A percentile compares a stretch with the other conserved stretches of the same genome.
Conservation (phyloP, 1,284 basidiomycete genomes). For the Rhodotorula sp. region DNA sequence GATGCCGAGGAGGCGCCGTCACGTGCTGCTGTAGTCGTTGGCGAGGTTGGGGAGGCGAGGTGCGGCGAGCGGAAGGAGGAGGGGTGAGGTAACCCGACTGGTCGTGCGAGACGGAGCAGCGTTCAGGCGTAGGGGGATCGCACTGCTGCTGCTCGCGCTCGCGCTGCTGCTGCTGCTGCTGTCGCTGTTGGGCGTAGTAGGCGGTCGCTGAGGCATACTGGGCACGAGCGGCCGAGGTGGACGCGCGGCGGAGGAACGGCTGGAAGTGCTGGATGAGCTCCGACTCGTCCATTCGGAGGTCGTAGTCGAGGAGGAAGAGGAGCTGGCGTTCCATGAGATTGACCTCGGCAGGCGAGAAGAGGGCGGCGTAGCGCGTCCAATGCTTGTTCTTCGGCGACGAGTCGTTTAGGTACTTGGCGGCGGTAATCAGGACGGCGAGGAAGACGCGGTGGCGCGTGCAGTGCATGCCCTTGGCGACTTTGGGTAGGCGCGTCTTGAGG, state of each 20-base stretch:
- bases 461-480: slow-evolving; percentile 84
- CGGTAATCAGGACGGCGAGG: slow-evolving; percentile 89
- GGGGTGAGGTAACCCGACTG: slow-evolving; percentile 23
- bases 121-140: slow-evolving; percentile 5
- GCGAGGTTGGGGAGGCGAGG: neutral
- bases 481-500: slow-evolving; percentile 73
- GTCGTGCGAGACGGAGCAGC: neutral
- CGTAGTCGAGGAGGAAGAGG: slow-evolving; percentile 79
- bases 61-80: slow-evolving; percentile 24
- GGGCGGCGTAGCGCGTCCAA: slow-evolving; percentile 75
- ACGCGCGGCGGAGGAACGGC: slow-evolving; percentile 31
- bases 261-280: slow-evolving; percentile 59
- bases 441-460: slow-evolving; percentile 94
- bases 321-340: slow-evolving; percentile 97
- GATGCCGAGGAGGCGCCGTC: neutral
- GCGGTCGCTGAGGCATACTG: neutral
- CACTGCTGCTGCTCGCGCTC: neutral
- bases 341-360: slow-evolving; percentile 65
- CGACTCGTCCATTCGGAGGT: slow-evolving; percentile 76
- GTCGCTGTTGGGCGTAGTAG: slow-evolving; percentile 6
- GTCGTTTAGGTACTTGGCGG: slow-evolving; percentile 91
- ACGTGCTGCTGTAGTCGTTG: slow-evolving; percentile 5
- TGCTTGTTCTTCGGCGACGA: slow-evolving; percentile 77
- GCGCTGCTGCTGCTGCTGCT: slow-evolving; percentile 5
- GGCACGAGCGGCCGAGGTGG: slow-evolving; percentile 58